Evolutionary conservation across 2,329 filamentous ascomycete species (phyloP), one percentile per base, ranked within the genome.

Genomic region (Elsinoe fawcettii): DNA sequence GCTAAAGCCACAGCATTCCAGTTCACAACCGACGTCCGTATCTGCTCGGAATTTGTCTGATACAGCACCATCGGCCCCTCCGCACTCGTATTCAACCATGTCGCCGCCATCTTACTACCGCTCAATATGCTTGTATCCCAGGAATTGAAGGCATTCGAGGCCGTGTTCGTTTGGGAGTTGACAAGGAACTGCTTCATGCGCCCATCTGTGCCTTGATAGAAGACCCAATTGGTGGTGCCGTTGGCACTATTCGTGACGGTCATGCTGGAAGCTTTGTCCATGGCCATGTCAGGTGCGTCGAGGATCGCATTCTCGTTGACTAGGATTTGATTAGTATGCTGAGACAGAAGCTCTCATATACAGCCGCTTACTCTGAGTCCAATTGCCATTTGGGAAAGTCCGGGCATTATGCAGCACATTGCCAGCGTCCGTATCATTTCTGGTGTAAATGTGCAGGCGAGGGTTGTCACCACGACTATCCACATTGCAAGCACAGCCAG

Each of bases 41-140:
- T 32, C 18, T 18, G n/a, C 25, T 22, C 16, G 8, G 23, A 12
- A 5, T 7, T 16, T 32, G 46, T 51, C 53, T 55, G 34, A 44
- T 43, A 55, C 18, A 55, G 20, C 37, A 55, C 53, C 53, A 46
- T 32, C 1, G 53, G 53, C 16, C 53, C 53, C 16, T 41, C 34
- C 5, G 34, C n/a, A 27, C 53, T 41, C 9, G 34, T 5, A 12
- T 44, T 34, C 34, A 55, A 20, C 53, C 53, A 55, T 11, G 37
- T 41, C 5, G 53, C 53, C 9, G 36, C 36, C 18, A 55, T 32
- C 18, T 43, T 27, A 23, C 25, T 55, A 32, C 37, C 25, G 14
- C 18, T 12, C 14, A 55, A n/a, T 22, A 41, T 18, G n/a, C 12
- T 11, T 32, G 53, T 23, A 14, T 41, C 25, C 34, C 25, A 44